Evolutionary conservation across 352 stramenopile genomes (phyloP).

Genomic region (Globisporangium cylindrosporum): DNA sequence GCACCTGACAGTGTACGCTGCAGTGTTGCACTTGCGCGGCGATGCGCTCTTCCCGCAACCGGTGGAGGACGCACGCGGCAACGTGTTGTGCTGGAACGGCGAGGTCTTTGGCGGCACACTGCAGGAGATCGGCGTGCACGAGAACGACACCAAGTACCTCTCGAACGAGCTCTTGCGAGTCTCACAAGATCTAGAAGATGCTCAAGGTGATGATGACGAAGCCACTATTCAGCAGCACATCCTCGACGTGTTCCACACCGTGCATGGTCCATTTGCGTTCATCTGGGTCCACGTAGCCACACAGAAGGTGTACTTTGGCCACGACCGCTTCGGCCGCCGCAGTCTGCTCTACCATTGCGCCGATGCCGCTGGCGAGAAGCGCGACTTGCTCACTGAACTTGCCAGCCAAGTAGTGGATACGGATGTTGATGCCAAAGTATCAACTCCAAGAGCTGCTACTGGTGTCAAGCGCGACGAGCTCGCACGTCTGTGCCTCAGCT

Average conservation of each 20-base stretch:
- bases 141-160: slow-evolving; percentile 50
- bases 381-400: slow-evolving; percentile 25
- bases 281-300: slow-evolving; percentile 58
- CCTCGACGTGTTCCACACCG: slow-evolving; percentile 32
- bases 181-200: not conserved
- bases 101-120: slow-evolving; percentile 76
- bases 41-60: slow-evolving; percentile 74
- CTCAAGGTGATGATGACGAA: not conserved
- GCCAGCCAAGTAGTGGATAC: not conserved
- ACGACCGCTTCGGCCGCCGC: slow-evolving; percentile 88
- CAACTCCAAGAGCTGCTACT: not conserved
- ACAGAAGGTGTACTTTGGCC: slow-evolving; percentile 85
- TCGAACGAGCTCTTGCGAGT: slow-evolving; percentile 36
- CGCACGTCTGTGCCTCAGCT: slow-evolving; percentile 36
- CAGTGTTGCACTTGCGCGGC: slow-evolving; percentile 91
- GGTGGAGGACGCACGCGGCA: slow-evolving; percentile 52
- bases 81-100: slow-evolving; percentile 92
- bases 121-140: slow-evolving; percentile 16
- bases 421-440: not conserved
- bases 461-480: slow-evolving; percentile 20
- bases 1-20: slow-evolving; percentile 59
- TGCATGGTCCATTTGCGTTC: slow-evolving; percentile 87
- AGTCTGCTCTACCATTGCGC: slow-evolving; percentile 77
- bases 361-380: slow-evolving; percentile 10
- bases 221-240: slow-evolving; percentile 9